phyloP scores from a whole-genome alignment of 208 protist species.

The Trypanosoma avium region DNA sequence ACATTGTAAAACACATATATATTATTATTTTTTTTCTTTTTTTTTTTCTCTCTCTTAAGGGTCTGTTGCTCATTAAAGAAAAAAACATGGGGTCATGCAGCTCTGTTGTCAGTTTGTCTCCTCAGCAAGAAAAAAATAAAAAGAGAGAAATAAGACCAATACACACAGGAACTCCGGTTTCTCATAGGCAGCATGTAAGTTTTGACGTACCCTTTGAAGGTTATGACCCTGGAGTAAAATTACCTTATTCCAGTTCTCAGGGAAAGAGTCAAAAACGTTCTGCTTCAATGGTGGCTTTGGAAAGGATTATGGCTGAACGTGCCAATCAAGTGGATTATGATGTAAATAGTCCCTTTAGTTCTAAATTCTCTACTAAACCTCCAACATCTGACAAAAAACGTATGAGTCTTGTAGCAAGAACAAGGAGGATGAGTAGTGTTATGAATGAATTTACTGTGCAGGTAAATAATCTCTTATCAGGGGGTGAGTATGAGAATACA shows the following conservation, averaged over 20 bases:
- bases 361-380: background rate
- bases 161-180: background rate
- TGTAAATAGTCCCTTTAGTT: background rate
- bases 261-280: conserved; percentile 23
- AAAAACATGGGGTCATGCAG: background rate
- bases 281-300: conserved; percentile 29
- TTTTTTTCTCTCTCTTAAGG: background rate
- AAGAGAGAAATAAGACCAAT: background rate
- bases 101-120: background rate
- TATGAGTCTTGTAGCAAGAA: conserved; percentile 27
- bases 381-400: background rate
- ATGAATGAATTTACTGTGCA: conserved; percentile 36
- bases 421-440: conserved; percentile 31
- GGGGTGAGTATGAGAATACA: conserved; percentile 15
- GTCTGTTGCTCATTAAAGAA: background rate
- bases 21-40: conserved; percentile 1
- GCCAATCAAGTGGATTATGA: background rate
- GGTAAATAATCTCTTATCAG: conserved; percentile 23
- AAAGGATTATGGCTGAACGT: conserved; percentile 37
- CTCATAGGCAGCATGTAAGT: background rate
- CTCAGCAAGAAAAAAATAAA: background rate
- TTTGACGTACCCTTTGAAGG: conserved; percentile 17
- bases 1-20: no score
- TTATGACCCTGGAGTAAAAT: conserved; percentile 17
- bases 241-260: background rate